phyloP scores from a whole-genome alignment of 192 early-diverging fungal genomes.

The Backusella parvicylindrica region DNA sequence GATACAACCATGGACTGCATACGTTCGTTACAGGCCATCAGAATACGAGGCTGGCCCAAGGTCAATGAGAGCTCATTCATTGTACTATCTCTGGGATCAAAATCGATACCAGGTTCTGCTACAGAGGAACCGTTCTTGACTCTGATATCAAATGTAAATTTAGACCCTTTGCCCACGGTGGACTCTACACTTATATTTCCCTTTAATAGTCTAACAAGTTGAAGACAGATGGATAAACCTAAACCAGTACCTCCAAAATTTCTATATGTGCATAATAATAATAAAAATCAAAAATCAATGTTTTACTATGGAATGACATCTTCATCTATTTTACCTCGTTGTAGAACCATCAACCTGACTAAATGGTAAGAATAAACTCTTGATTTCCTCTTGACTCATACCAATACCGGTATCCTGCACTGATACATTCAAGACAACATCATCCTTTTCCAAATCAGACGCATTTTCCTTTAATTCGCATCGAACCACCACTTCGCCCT shows the following conservation, averaged over 20 bases:
- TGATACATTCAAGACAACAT: conserved; percentile 35
- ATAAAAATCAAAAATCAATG: background rate
- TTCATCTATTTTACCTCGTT: conserved; percentile 41
- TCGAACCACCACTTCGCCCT: conserved; percentile 46
- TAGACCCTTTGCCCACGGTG: conserved; percentile 37
- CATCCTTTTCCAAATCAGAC: conserved; percentile 24
- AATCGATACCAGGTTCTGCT: background rate
- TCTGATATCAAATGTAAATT: conserved; percentile 29
- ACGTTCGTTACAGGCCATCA: background rate
- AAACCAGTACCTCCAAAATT: conserved; percentile 45
- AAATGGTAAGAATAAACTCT: conserved; percentile 54
- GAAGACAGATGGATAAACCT: conserved; percentile 45
- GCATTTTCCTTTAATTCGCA: conserved; percentile 26
- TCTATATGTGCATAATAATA: background rate
- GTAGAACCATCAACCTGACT: conserved; percentile 63
- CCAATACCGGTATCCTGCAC: conserved; percentile 53
- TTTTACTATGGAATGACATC: background rate
- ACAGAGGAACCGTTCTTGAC: conserved; percentile 5
- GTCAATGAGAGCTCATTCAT: background rate
- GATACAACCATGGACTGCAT: background rate
- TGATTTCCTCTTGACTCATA: conserved; percentile 31
- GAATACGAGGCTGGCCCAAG: conserved; percentile 26
- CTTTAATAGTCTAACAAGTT: conserved; percentile 40
- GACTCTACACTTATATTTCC: conserved; percentile 43
- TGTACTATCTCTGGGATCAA: conserved; percentile 4